Base-by-base conservation (phyloP, 768 basidiomycete species). In the Xerocomus potaroensis region DNA sequence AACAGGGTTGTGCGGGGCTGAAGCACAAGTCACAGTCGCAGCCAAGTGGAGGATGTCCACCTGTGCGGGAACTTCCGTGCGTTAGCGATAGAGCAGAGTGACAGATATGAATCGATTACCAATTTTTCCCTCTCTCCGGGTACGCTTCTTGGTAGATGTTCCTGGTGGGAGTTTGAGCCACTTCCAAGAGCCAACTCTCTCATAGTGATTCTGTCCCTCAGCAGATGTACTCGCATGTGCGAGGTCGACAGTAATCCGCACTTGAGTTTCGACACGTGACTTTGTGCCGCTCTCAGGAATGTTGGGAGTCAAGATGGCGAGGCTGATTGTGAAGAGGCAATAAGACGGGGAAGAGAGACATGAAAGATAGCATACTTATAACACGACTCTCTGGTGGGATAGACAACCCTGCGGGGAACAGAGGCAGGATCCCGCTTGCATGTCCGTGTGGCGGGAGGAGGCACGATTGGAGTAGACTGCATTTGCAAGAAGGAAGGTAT, bases 241-340 rank as follows among this genome's bases (percentile, higher is more conserved):
- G 40, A 91, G 72, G 60, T 91, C 87, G 31, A 95, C 73, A 3
- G 84, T 80, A 32, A 94, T 79, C 60, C 91, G 83, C 40, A 95
- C 83, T 72, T 95, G 92, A 3, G 92, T 95, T 65, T 95, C 92
- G n/a, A 95, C 92, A 27, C 92, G 80, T 38, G 88, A 91, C 67
- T 95, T 94, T 12, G 91, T 84, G 21, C 91, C 92, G 35, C 73
- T 70, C 56, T 81, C 79, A 5, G 92, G 91, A 44, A 95, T 81
- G 58, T 82, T 90, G 18, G 90, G 87, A 34, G 91, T 81, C 62
- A 90, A 73, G 47, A 95, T 86, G 21, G 87, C 77, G 46, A 92
- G 76, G 58, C 90, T 91, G 56, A 31, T 7, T 19, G 60, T 47
- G 32, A 36, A 9, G 19, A 40, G 46, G 49, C 30, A 45, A 56